phyloP scores from a whole-genome alignment of 352 stramenopile genomes.

The Plasmopara viticola region DNA sequence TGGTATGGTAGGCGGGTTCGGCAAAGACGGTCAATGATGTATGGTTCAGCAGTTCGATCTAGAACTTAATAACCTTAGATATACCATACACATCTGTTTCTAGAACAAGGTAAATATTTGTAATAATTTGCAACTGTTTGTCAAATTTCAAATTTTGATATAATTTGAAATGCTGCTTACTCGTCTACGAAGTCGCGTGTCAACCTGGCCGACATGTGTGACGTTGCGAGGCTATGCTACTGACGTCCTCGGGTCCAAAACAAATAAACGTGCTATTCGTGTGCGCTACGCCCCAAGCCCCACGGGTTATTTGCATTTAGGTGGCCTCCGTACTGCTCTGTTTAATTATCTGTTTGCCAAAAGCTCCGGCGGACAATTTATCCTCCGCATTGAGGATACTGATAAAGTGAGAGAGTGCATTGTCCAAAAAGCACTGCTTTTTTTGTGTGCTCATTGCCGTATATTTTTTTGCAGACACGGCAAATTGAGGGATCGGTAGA shows the following conservation, averaged over 20 bases:
- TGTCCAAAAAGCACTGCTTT: background rate
- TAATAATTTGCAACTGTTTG: no score
- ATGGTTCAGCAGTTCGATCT: no score
- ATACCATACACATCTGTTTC: no score
- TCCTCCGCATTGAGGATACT: conserved; percentile 91
- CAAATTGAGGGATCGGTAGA: conserved; percentile 83
- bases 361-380: conserved; percentile 73
- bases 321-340: conserved; percentile 85
- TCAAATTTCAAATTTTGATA: no score
- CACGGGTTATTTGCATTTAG: conserved; percentile 87
- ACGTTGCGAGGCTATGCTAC: conserved; percentile 18
- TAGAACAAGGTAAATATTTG: no score
- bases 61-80: no score
- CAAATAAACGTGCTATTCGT: conserved; percentile 29
- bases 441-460: conserved; percentile 5
- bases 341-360: conserved; percentile 92
- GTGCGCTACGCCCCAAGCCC: conserved; percentile 88
- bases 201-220: conserved; percentile 5
- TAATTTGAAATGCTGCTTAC: conserved; percentile 13
- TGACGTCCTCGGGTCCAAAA: conserved; percentile 1
- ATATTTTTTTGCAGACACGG: conserved; percentile 43
- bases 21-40: no score
- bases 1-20: no score
- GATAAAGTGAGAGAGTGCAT: conserved; percentile 51
- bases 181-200: conserved; percentile 15